Percentiles rank a stretch among this genome's conserved stretches.
Evolutionary conservation across 2,329 filamentous ascomycete species (phyloP).

Genomic region (Ascochyta lentis): DNA sequence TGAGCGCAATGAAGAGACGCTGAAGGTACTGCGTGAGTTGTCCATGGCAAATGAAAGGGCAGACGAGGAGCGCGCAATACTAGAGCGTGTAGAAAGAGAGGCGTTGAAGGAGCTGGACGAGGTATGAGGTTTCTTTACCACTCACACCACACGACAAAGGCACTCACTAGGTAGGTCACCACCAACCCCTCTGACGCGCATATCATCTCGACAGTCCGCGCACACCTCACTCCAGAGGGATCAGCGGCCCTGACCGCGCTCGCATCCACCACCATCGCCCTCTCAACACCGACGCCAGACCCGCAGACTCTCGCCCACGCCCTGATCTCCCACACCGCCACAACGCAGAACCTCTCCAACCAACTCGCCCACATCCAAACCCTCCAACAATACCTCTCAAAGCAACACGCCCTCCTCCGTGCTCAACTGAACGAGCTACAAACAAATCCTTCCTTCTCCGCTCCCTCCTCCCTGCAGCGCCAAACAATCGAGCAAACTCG

Average conservation of each 20-base stretch:
- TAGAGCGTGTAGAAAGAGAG: constrained; percentile 65
- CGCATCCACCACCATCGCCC: constrained; percentile 46
- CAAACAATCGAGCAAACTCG: constrained; percentile 78
- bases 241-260: constrained; percentile 44
- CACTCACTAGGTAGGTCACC: constrained; percentile 28
- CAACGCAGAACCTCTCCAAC: constrained; percentile 40
- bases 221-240: constrained; percentile 37
- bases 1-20: constrained; percentile 85
- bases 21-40: constrained; percentile 75
- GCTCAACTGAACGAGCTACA: constrained; percentile 40
- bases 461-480: constrained; percentile 65
- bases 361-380: constrained; percentile 43
- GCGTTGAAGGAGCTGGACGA: constrained; percentile 62
- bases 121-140: constrained; percentile 27
- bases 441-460: constrained; percentile 45
- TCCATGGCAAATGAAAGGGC: constrained; percentile 78
- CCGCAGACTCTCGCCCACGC: constrained; percentile 43
- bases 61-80: constrained; percentile 70
- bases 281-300: constrained; percentile 42
- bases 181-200: constrained; percentile 28
- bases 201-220: constrained; percentile 33
- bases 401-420: constrained; percentile 41
- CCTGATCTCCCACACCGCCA: constrained; percentile 43
- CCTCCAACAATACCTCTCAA: constrained; percentile 43
- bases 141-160: constrained; percentile 13